Base-by-base conservation (phyloP, 164 flowering plant species). In the Vitis amurensis region DNA sequence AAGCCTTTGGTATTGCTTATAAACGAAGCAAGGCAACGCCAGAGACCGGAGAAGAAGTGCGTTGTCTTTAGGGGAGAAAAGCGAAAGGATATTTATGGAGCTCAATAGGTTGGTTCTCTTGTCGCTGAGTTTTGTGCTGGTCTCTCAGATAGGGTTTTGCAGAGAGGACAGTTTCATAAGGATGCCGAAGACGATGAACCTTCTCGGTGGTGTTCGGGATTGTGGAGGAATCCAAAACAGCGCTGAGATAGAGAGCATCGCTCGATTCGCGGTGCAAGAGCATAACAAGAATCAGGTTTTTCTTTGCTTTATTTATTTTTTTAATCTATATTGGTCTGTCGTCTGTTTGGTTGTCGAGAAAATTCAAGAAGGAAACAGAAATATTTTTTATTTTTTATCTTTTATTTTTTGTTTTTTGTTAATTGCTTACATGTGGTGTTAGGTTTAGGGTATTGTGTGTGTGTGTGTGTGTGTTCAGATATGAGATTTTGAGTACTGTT, bases 241-340 rank as follows among this genome's bases (percentile, higher is more conserved):
- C 61, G 71, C 64, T 27, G 67, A 61, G 53, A 71, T 76, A 55
- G 71, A 71, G 10, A 19, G 50, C 59, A 68, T 76, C 29, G 79
- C 72, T 3, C 72, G 59, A 0, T 77, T 77, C 58, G 80, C 80
- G 12, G 77, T 77, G 16, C 61, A 73, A 50, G 77, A 77, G 29
- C 80, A 77, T 64, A 77, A 77, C 66, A 73, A 70, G 62, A 61
- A 74, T 69, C 58, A 77, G 77, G 80, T 17, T n/a, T 49, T 13
- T 50, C 55, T 37, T 56, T 44, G 44, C 29, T 55, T 11, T 14
- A 44, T 60, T 23, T 59, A 55, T 68, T 49, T 59, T 2, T 37
- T 37, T 4, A 37, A 37, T 37, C 44, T 37, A 37, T 37, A 37
- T 37, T 37, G 7, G 44, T 3, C 44, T 37, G 44, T 37, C 0